Base-by-base conservation (phyloP, 1,139 yeast species). In the Diutina scorzettiae region DNA sequence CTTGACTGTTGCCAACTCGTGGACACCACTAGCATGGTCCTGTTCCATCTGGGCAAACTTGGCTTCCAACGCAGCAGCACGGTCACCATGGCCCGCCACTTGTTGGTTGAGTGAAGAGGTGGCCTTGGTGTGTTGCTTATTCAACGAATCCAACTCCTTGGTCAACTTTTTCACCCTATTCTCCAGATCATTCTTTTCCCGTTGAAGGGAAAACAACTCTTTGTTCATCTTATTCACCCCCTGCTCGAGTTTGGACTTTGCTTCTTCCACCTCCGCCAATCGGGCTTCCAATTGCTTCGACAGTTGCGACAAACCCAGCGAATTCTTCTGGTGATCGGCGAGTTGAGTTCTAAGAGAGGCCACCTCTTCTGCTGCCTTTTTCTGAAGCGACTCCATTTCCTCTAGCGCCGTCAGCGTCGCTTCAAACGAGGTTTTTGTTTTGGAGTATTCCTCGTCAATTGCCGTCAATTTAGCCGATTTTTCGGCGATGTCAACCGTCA, bases 181-280 rank as follows among this genome's bases (percentile, higher is more conserved):
- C 41, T 76, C 81, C 1, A 70, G 52, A 0, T 71, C 72, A 2
- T 70, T 74, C 46, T 79, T 79, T 29, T 76, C 78, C 45, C 76
- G 76, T 1, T 78, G 71, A 36, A 86, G 62, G 36, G 73, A 73
- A 56, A 86, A 75, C 31, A 89, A 63, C 49, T 87, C 96, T 39
- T 91, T 68, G 46, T 81, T 82, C 95, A 89, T 85, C 51, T 86
- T 86, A 55, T 86, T 89, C 44, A 89, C 81, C 5, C 95, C 96
- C 47, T 77, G 80, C 52, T 89, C 96, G 1, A 91, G 84, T 48
- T 76, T 81, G 23, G 70, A 68, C 51, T 81, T 83, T 8, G 73
- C 76, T 28, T 50, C 57, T 45, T 66, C 69, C 1, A 60, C 50
- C 12, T 37, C 31, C 16, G 11, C 17, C 11, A 37, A 16, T 7